phyloP scores from a whole-genome alignment of 371 early-diverging fungal genomes.

The Mortierella sp. region DNA sequence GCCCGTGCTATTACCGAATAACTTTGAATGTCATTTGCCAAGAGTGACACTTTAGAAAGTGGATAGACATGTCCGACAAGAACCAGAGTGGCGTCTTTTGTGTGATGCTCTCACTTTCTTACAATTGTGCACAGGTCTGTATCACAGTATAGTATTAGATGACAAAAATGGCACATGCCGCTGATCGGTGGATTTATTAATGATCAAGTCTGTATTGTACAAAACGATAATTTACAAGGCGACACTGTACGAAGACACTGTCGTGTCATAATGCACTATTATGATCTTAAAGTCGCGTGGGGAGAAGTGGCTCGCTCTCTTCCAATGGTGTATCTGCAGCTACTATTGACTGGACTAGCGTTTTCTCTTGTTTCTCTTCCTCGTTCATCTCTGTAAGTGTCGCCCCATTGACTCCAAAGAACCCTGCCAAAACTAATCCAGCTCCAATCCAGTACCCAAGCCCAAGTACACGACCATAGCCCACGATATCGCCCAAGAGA shows the following conservation, averaged over 20 bases:
- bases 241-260: too few species aligned
- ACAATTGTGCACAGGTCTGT: not conserved
- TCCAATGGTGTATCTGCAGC: not conserved
- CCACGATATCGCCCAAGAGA: slow-evolving; percentile 77
- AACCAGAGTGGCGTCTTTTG: slow-evolving; percentile 9
- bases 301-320: not conserved
- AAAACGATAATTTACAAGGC: too few species aligned
- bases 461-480: slow-evolving; percentile 70
- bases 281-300: not conserved
- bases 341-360: slow-evolving; percentile 4
- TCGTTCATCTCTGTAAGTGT: slow-evolving; percentile 58
- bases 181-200: too few species aligned
- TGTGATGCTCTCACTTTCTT: slow-evolving; percentile 1
- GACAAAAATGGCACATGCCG: too few species aligned
- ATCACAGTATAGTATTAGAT: not conserved
- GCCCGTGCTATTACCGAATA: too few species aligned
- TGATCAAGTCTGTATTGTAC: too few species aligned
- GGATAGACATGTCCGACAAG: not conserved
- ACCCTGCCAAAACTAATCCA: slow-evolving; percentile 74
- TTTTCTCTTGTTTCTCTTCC: slow-evolving; percentile 10
- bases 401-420: slow-evolving; percentile 72
- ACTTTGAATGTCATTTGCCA: too few species aligned
- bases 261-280: too few species aligned
- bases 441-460: slow-evolving; percentile 77
- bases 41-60: slow-evolving; percentile 2